These are phyloP conservation scores for Detonula confervacea DNA, from an alignment of 352 stramenopile species.

Conservation along the genomic window DNA sequence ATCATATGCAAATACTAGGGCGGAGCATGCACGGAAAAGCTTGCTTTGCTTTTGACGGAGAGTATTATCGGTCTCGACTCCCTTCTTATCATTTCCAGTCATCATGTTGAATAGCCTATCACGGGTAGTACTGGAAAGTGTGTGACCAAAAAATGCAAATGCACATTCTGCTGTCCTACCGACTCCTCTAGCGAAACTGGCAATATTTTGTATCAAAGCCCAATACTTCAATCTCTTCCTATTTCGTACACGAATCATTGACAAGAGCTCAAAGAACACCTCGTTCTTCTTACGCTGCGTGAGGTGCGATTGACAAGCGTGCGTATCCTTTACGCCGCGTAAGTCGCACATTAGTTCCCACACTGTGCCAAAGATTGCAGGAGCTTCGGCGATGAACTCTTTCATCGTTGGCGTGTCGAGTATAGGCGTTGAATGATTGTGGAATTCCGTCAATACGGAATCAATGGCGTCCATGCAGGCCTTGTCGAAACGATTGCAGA, in stretches of 20 bases:
- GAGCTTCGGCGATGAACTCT: constrained; percentile 1
- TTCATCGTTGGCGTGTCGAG: background rate
- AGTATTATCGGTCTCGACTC: background rate
- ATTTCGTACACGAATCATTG: background rate
- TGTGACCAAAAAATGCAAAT: constrained; percentile 7
- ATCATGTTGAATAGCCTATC: background rate
- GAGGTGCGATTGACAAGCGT: background rate
- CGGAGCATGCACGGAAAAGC: background rate
- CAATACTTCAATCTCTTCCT: background rate
- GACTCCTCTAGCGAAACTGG: constrained; percentile 18
- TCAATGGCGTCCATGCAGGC: background rate
- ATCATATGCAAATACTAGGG: constrained; percentile 16
- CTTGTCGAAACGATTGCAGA: background rate
- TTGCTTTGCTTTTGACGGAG: background rate
- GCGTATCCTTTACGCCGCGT: background rate
- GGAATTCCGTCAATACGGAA: constrained; percentile 11
- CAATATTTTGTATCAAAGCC: constrained; percentile 16
- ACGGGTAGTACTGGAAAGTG: background rate
- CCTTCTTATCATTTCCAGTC: background rate
- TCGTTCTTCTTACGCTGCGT: background rate
- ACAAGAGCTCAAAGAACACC: background rate
- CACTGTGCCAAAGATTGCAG: background rate
- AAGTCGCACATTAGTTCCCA: constrained; percentile 1
- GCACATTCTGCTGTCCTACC: background rate
- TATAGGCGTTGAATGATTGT: constrained; percentile 3